Conservation (phyloP, 352 stramenopile species). For the Pythium apleroticum region DNA sequence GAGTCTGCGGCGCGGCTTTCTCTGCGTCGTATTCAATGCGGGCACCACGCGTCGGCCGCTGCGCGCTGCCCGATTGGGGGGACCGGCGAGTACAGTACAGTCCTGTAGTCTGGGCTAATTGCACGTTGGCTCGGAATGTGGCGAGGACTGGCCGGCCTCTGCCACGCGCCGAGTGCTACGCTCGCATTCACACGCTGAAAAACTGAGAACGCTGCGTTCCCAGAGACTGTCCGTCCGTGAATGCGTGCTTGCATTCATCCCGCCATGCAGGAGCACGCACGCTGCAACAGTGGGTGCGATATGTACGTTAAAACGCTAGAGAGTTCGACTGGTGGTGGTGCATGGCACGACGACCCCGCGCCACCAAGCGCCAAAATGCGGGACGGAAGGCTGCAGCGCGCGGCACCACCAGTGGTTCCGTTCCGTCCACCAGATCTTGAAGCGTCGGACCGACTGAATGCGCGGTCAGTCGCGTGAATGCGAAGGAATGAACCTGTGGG, state of each 20-base stretch:
- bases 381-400: background rate
- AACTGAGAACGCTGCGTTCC: conserved; percentile 1
- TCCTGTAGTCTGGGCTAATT: background rate
- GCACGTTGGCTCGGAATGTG: background rate
- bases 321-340: background rate
- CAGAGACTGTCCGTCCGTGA: background rate
- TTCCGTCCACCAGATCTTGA: background rate
- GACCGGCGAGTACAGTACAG: too few species aligned
- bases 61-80: background rate
- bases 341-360: background rate
- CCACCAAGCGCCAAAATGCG: background rate
- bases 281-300: too few species aligned
- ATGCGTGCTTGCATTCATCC: background rate
- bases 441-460: background rate
- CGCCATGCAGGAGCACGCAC: background rate
- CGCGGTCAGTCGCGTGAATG: conserved; percentile 3
- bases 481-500: background rate
- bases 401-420: conserved; percentile 1
- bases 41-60: background rate
- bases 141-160: background rate
- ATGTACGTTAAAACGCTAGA: background rate
- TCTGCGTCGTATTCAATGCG: background rate
- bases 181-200: conserved; percentile 5
- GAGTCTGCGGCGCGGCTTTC: conserved; percentile 10
- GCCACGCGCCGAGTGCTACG: background rate